Evolutionary conservation across 2,329 filamentous ascomycete genomes (phyloP).

Genomic region (Neonectria faginata): DNA sequence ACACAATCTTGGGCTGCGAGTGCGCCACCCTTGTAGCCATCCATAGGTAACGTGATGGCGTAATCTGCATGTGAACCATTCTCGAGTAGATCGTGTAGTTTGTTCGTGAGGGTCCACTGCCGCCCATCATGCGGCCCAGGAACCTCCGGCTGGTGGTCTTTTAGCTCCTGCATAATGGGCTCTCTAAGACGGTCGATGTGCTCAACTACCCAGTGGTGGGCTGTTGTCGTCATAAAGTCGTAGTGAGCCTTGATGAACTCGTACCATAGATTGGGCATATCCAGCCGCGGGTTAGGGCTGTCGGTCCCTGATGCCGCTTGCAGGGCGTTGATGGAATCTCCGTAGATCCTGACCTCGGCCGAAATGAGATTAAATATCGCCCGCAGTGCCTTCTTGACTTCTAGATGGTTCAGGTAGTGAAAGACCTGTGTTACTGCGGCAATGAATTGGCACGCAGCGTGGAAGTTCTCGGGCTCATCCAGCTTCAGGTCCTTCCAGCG

Average conservation of each 20-base stretch:
- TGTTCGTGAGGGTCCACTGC: constrained; percentile 3
- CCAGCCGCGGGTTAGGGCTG: not conserved
- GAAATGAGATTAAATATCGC: not conserved
- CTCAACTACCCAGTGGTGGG: not conserved
- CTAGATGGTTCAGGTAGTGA: not conserved
- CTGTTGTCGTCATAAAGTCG: not conserved
- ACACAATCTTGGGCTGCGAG: not conserved
- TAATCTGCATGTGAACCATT: not conserved
- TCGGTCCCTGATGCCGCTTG: not conserved
- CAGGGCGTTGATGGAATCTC: not conserved
- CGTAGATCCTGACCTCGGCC: not conserved
- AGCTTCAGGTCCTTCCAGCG: constrained; percentile 3
- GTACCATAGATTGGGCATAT: not conserved
- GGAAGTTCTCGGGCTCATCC: not conserved
- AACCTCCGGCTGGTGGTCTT: not conserved
- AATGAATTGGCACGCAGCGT: not conserved
- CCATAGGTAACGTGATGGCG: not conserved
- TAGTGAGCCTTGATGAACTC: constrained; percentile 2
- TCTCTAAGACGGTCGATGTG: not conserved
- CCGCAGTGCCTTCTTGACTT: not conserved
- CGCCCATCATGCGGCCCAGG: not conserved
- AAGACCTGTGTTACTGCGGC: not conserved
- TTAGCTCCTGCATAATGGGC: not conserved
- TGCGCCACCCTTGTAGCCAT: not conserved
- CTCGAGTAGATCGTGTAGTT: not conserved